These are phyloP conservation scores for Ilyonectria mors-panacis DNA, from an alignment of 2,329 filamentous ascomycete species.

Conservation along the genomic window DNA sequence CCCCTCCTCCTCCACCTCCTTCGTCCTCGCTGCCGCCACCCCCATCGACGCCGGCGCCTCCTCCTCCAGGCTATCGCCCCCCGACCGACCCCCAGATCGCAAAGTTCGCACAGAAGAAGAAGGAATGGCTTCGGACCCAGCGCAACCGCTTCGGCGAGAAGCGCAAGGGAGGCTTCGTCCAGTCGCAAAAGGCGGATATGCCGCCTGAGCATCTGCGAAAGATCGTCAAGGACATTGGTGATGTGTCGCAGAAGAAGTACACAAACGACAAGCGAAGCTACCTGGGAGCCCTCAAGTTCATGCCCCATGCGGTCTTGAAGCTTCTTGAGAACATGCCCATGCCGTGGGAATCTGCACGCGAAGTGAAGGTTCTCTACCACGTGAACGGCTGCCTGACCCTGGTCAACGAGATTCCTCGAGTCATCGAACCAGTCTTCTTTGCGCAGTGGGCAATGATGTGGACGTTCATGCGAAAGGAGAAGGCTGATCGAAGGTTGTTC, in stretches of 20 bases:
- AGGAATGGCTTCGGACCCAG: conserved; percentile 95
- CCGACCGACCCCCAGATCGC: conserved; percentile 86
- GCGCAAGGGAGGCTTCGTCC: conserved; percentile 94
- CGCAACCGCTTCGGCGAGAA: conserved; percentile 97
- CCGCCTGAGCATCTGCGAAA: conserved; percentile 98
- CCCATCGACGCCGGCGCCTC: conserved; percentile 74
- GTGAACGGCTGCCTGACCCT: conserved; percentile 97
- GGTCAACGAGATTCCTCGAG: conserved; percentile 95
- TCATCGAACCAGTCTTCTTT: conserved; percentile 98
- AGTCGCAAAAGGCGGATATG: conserved; percentile 99
- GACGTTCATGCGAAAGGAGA: conserved; percentile 98
- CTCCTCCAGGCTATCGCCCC: conserved; percentile 88
- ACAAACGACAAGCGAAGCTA: conserved; percentile 99
- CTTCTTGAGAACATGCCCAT: conserved; percentile 99
- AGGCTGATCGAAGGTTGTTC: conserved; percentile 95
- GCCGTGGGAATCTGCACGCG: conserved; percentile 97
- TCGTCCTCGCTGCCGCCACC: conserved; percentile 71
- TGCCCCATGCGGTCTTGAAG: conserved; percentile 98
- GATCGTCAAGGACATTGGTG: conserved; percentile 98
- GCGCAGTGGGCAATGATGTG: conserved; percentile 99
- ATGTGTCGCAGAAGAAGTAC: conserved; percentile 99
- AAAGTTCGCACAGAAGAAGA: conserved; percentile 99
- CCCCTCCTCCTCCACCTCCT: conserved; percentile 71
- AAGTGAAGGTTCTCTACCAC: conserved; percentile 98
- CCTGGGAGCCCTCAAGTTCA: conserved; percentile 96